Evolutionary conservation across 176 grass and related monocot species (phyloP).

Genomic region (sorghum (Sorghum bicolor)): Sorghum_bicolor_NCBIv3 NC_012875.2:51094501-51095000

Average conservation of each 20-base stretch:
- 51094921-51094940: not conserved
- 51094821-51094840: not conserved
- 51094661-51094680: conserved; percentile 87
- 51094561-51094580: conserved; percentile 99
- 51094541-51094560: conserved; percentile 94
- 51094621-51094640: conserved; percentile 99
- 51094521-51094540: conserved; percentile 75
- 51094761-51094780: conserved; percentile 93
- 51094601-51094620: conserved; percentile 95
- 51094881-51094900: not conserved
- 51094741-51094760: conserved; percentile 90
- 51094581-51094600: conserved; percentile 97
- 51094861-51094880: not conserved
- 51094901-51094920: not conserved
- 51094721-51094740: conserved; percentile 90
- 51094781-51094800: conserved; percentile 66
- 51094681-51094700: conserved; percentile 85
- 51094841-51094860: not conserved
- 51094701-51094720: conserved; percentile 83
- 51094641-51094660: conserved; percentile 95
- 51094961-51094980: conserved; percentile 12
- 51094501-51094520: conserved; percentile 24
- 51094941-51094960: not conserved
- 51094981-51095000: not conserved
- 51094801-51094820: conserved; percentile 70